phyloP scores from a whole-genome alignment of 1,139 yeast genomes.

The Debaryomyces nepalensis region DNA sequence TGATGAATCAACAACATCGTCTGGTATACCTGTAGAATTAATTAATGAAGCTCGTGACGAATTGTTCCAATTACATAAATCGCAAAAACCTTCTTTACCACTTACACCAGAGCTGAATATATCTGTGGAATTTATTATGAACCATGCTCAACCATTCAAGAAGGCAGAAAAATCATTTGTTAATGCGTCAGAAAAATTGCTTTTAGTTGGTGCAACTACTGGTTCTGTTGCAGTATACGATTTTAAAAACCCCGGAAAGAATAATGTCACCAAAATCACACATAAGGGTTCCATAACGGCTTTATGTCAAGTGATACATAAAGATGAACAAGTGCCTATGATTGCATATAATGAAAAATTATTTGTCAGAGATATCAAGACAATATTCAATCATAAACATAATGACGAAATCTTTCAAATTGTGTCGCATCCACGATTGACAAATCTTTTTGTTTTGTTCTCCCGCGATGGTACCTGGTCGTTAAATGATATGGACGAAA shows the following conservation, averaged over 20 bases:
- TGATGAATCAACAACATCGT: constrained; percentile 5
- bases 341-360: constrained; percentile 26
- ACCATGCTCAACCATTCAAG: constrained; percentile 21
- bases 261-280: constrained; percentile 17
- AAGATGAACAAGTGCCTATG: constrained; percentile 21
- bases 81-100: constrained; percentile 42
- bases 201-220: constrained; percentile 26
- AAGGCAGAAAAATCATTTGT: constrained; percentile 19
- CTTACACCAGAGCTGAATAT: constrained; percentile 23
- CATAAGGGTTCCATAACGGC: constrained; percentile 24
- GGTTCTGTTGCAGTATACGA: constrained; percentile 31
- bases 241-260: constrained; percentile 14
- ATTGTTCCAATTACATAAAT: constrained; percentile 48
- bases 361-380: constrained; percentile 20
- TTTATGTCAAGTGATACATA: constrained; percentile 20
- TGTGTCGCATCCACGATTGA: constrained; percentile 40
- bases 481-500: constrained; percentile 27
- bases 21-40: constrained; percentile 26
- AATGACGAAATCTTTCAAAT: constrained; percentile 24
- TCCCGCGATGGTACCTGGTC: constrained; percentile 33
- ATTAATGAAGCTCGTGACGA: constrained; percentile 41
- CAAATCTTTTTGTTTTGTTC: constrained; percentile 32
- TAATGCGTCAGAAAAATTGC: constrained; percentile 19
- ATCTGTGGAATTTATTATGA: constrained; percentile 14
- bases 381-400: constrained; percentile 11